These are phyloP conservation scores for Puccinia horiana DNA, from an alignment of 1,284 basidiomycete species.

Conservation along the genomic window DNA sequence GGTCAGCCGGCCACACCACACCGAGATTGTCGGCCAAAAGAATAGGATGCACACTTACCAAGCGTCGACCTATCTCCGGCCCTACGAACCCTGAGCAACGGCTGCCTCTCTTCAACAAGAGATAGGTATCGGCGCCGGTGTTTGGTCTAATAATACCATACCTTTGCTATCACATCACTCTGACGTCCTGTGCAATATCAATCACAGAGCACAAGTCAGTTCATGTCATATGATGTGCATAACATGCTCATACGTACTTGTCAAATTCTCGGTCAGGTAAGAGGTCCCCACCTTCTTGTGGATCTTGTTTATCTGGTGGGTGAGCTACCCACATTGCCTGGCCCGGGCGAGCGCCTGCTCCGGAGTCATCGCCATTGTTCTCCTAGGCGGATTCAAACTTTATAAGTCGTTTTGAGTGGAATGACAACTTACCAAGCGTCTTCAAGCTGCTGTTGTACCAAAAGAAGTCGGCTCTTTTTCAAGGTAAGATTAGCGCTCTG, in stretches of 20 bases:
- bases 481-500: neutral
- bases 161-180: neutral
- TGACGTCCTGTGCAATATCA: neutral
- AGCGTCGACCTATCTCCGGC: neutral
- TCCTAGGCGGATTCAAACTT: neutral
- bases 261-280: neutral
- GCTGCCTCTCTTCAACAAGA: neutral
- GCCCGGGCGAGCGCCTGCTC: neutral
- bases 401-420: no score
- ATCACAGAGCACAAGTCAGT: no score
- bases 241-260: neutral
- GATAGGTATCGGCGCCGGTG: neutral
- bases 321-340: neutral
- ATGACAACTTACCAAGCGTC: conserved; percentile 7
- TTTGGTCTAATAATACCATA: conserved; percentile 8
- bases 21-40: neutral
- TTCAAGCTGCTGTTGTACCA: neutral
- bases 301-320: neutral
- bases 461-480: neutral
- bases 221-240: neutral
- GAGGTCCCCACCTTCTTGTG: neutral
- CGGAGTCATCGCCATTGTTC: neutral
- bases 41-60: neutral
- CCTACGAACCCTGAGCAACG: neutral
- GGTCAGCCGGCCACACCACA: neutral